Evolutionary conservation across 768 basidiomycete species (phyloP).

Genomic region (Russula griseocarnosa): DNA sequence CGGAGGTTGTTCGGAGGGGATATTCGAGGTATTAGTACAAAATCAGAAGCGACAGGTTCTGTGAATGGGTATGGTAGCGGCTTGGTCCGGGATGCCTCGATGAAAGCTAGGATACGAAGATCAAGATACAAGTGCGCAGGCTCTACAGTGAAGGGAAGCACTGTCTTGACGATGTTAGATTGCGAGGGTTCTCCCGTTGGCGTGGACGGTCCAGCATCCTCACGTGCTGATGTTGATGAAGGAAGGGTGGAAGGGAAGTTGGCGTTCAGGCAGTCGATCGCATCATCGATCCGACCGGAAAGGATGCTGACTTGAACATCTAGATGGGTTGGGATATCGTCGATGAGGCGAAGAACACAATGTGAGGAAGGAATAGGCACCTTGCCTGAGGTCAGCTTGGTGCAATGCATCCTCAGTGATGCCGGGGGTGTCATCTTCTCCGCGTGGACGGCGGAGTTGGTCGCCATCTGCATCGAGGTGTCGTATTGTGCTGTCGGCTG

Average conservation of each 20-base stretch:
- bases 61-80: constrained; percentile 49
- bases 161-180: constrained; percentile 43
- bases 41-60: constrained; percentile 5
- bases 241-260: constrained; percentile 74
- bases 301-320: constrained; percentile 70
- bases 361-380: not conserved
- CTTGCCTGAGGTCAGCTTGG: constrained; percentile 21
- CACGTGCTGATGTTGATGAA: constrained; percentile 20
- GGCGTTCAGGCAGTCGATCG: constrained; percentile 57
- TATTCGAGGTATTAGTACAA: constrained; percentile 24
- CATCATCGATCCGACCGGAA: constrained; percentile 69
- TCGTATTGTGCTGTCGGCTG: constrained; percentile 55
- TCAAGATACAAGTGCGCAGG: constrained; percentile 79
- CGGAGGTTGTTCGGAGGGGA: constrained; percentile 25
- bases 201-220: not conserved
- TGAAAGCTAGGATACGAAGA: constrained; percentile 81
- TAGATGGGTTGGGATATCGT: constrained; percentile 33
- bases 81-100: constrained; percentile 74
- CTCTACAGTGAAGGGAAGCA: constrained; percentile 59
- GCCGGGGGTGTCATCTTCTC: constrained; percentile 28
- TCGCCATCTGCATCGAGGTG: constrained; percentile 70
- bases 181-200: constrained; percentile 29
- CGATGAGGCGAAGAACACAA: constrained; percentile 1
- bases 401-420: constrained; percentile 23
- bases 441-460: constrained; percentile 43